Evolutionary conservation across 768 basidiomycete species (phyloP).

Genomic region (Lepiota venenata): DNA sequence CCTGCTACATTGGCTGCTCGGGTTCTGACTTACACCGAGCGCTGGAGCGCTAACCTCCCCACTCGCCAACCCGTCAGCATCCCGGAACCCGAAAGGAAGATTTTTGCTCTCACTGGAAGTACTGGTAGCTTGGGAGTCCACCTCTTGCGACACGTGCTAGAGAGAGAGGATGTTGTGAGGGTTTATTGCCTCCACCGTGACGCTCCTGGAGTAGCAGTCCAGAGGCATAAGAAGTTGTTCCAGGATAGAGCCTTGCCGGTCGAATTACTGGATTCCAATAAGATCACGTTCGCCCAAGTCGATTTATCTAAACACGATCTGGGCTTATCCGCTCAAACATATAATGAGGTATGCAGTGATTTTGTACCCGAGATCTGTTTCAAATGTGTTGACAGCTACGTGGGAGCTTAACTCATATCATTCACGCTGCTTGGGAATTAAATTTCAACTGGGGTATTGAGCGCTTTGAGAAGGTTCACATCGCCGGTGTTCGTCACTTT

Average conservation of each 20-base stretch:
- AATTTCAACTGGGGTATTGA: slow-evolving; percentile 15
- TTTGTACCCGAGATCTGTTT: not conserved
- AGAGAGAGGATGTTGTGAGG: slow-evolving; percentile 12
- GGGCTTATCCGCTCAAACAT: not conserved
- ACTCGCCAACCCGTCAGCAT: not conserved
- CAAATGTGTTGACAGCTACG: not conserved
- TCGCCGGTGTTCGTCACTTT: slow-evolving; percentile 10
- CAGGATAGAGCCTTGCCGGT: not conserved
- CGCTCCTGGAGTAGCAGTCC: not conserved
- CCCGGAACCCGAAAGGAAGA: slow-evolving; percentile 12
- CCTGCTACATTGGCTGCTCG: not conserved
- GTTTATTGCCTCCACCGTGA: slow-evolving; percentile 25
- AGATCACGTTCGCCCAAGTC: not conserved
- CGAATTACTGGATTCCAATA: not conserved
- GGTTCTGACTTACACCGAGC: not conserved
- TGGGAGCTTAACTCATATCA: slow-evolving; percentile 8
- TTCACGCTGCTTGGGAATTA: slow-evolving; percentile 14
- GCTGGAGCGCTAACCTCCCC: slow-evolving; percentile 3
- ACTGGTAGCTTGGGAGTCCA: slow-evolving; percentile 30
- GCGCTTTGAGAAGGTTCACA: slow-evolving; percentile 10
- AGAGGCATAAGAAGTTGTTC: slow-evolving; percentile 5
- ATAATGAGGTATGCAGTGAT: slow-evolving; percentile 2
- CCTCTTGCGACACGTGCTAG: slow-evolving; percentile 20
- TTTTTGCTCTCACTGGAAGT: slow-evolving; percentile 28
- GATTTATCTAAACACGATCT: slow-evolving; percentile 5